Percentiles rank a stretch among this genome's conserved stretches.
phyloP scores from a whole-genome alignment of 495 filamentous ascomycete species.

The Choiromyces venosus region DNA sequence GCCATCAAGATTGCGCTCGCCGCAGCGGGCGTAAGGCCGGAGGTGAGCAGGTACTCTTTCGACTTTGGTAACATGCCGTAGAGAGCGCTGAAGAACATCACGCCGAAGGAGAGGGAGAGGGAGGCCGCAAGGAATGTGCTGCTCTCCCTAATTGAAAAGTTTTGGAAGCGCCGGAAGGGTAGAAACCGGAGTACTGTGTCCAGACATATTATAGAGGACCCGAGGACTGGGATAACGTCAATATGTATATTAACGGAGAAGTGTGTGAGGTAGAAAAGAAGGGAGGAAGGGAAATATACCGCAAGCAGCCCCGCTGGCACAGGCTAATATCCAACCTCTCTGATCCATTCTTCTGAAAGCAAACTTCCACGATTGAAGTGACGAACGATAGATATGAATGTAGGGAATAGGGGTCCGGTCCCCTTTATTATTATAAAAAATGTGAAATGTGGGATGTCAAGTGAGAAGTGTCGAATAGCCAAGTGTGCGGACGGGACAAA shows the following conservation, averaged over 20 bases:
- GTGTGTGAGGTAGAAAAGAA: neutral
- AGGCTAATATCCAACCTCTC: constrained; percentile 82
- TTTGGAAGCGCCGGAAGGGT: constrained; percentile 54
- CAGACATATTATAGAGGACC: constrained; percentile 78
- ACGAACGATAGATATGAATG: neutral
- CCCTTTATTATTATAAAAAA: too few relatives aligned
- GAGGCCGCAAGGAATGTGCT: constrained; percentile 81
- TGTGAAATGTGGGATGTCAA: neutral
- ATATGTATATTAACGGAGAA: constrained; percentile 44
- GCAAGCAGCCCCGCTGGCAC: constrained; percentile 67
- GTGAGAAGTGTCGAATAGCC: neutral
- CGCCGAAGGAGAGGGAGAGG: constrained; percentile 86
- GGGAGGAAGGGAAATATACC: constrained; percentile 13
- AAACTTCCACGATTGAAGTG: neutral
- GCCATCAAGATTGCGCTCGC: constrained; percentile 70
- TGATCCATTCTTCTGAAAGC: neutral
- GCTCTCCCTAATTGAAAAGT: constrained; percentile 84
- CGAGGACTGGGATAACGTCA: constrained; percentile 50
- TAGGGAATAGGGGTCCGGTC: neutral
- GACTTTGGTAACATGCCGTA: constrained; percentile 91
- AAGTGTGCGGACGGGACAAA: neutral
- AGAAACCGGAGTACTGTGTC: constrained; percentile 69
- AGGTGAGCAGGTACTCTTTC: constrained; percentile 64
- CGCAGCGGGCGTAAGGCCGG: constrained; percentile 57
- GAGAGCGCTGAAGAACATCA: constrained; percentile 95